Evolutionary conservation across 805 yeast species (phyloP), one percentile per base, ranked within the genome.

Genomic region (Zygosaccharomyces rouxii): DNA sequence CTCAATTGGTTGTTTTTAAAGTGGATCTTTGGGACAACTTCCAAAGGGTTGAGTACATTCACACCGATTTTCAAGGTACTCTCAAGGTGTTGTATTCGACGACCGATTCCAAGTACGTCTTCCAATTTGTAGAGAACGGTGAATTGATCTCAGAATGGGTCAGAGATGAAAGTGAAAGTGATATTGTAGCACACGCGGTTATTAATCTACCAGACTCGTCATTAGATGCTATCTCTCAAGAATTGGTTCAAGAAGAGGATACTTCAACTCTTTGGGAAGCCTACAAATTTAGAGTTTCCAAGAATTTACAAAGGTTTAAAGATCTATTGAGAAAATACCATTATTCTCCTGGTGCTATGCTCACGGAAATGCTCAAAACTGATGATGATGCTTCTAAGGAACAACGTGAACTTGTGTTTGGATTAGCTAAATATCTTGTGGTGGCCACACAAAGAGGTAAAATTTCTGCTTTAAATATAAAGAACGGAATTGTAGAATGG

Each of bases 401-500:
- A 7, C 51, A 50, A 28, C 47, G 43, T 18, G 59, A 64, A 33
- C 35, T 56, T 5, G 70, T 64, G 25, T 79, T 79, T 65, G 83
- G 83, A 1, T 71, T 75, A 29, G 57, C 64, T 6, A 78, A 79
- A 49, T 59, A 62, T 4, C 51, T 79, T 23, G 60, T 78, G 2
- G 69, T 71, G 0, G 68, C 74, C 2, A 72, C 79, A 0, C 55
- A 59, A 10, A 60, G 60, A 39, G 76, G 77, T 4, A 69, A 67
- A 40, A 43, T 82, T 1, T 62, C 73, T 7, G 79, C 78, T 1
- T 58, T 78, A 14, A 70, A 75, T 50, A 60, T 77, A 1, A 55
- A 63, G 5, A 63, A 71, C 44, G 77, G 78, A 16, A 55, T 62
- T 13, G 30, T 46, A 19, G 54, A 64, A 5, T 80, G 84, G 84